phyloP scores from a whole-genome alignment of 305 asterid genomes.

The Caryopteris hybrid region DNA sequence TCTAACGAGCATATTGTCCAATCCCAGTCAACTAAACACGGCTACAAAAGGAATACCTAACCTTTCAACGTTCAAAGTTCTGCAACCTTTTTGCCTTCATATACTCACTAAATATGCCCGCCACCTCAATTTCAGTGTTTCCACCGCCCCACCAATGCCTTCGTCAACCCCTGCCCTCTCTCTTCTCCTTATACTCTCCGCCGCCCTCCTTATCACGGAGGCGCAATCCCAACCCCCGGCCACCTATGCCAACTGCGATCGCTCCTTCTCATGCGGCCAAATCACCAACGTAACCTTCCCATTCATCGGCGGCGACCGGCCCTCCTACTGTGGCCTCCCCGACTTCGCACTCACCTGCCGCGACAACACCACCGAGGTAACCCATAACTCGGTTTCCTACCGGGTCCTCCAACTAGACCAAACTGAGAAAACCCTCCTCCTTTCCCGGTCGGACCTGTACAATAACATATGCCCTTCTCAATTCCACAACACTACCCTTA shows the following conservation, averaged over 20 bases:
- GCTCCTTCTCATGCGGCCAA: constrained; percentile 38
- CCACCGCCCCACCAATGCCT: constrained; percentile 1
- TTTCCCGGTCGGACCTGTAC: constrained; percentile 46
- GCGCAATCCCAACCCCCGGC: no score
- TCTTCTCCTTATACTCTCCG: constrained; percentile 4
- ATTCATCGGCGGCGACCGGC: constrained; percentile 64
- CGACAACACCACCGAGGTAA: constrained; percentile 30
- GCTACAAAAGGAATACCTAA: not conserved
- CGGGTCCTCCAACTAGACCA: constrained; percentile 42
- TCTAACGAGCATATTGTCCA: no score
- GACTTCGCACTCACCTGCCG: constrained; percentile 51
- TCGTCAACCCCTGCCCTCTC: not conserved
- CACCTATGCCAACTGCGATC: constrained; percentile 22
- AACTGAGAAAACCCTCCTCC: constrained; percentile 21
- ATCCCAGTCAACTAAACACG: constrained; percentile 11
- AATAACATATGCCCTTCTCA: constrained; percentile 37
- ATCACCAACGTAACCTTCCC: constrained; percentile 51
- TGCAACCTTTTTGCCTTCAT: constrained; percentile 13
- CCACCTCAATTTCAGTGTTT: not conserved
- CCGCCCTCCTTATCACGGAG: no score
- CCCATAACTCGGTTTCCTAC: constrained; percentile 34
- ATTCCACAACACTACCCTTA: constrained; percentile 36
- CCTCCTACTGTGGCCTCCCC: constrained; percentile 57
- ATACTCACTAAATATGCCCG: constrained; percentile 1
- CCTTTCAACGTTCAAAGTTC: constrained; percentile 25